Conservation (phyloP, 306 rosid genomes). For the Sicyos baderoa region DNA sequence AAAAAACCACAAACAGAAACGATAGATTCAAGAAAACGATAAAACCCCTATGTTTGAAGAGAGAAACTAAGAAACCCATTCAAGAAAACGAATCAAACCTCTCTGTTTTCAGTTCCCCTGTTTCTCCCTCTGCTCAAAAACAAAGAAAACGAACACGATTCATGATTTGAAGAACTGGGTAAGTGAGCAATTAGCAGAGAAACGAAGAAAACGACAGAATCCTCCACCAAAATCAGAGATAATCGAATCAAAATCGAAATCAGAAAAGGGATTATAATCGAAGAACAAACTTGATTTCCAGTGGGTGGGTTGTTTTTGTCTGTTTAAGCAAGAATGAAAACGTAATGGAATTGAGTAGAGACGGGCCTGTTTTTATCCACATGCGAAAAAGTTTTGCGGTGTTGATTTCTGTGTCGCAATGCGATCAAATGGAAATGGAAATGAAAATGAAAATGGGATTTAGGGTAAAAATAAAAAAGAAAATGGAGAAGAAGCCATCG, state of each 20-base stretch:
- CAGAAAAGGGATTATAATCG: neutral
- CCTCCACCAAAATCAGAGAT: slow-evolving; percentile 4
- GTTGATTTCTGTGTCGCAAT: slow-evolving; percentile 12
- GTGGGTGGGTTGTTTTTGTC: neutral
- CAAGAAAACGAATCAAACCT: slow-evolving; percentile 4
- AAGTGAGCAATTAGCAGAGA: no score
- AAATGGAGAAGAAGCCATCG: neutral
- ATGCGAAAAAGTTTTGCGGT: neutral
- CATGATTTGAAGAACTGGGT: no score
- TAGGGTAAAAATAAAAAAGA: neutral
- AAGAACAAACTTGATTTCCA: neutral
- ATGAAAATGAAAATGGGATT: neutral
- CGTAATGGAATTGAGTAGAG: slow-evolving; percentile 14
- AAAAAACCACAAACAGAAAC: slow-evolving; percentile 6
- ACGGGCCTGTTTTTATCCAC: slow-evolving; percentile 10
- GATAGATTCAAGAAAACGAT: slow-evolving; percentile 18
- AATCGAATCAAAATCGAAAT: neutral
- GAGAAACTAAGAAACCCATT: slow-evolving; percentile 20
- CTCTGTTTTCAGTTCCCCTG: neutral
- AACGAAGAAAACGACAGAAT: neutral
- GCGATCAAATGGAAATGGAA: neutral
- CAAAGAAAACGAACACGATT: neutral
- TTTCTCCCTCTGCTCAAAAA: neutral
- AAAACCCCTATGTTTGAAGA: neutral
- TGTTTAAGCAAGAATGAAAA: neutral